Evolutionary conservation across 169 alveolate species (phyloP).

Genomic region (Cryptosporidium baileyi): DNA sequence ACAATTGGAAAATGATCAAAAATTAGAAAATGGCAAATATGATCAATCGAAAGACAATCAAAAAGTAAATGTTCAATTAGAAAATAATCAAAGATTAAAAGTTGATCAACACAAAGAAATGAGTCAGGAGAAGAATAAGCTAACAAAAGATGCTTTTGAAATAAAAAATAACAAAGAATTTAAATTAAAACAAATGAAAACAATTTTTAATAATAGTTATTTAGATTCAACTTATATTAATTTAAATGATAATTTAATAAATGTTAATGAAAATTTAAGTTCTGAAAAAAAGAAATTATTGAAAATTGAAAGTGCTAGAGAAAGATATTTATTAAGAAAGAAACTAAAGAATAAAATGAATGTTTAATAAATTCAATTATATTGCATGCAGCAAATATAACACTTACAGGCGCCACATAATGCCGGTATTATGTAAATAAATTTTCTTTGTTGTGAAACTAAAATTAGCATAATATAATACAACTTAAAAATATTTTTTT

Average conservation of each 20-base stretch:
- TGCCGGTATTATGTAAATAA: too few species aligned
- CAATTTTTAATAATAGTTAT: too few species aligned
- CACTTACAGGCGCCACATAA: too few species aligned
- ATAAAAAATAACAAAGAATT: not conserved
- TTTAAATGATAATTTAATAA: not conserved
- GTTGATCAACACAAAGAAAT: too few species aligned
- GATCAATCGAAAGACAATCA: not conserved
- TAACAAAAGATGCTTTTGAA: not conserved
- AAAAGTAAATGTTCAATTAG: not conserved
- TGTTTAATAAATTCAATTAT: too few species aligned
- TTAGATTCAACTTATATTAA: not conserved
- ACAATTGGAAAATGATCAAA: not conserved
- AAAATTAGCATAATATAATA: too few species aligned
- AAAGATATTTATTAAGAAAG: conserved; percentile 34
- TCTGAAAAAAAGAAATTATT: not conserved
- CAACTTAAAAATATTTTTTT: too few species aligned
- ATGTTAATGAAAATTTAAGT: not conserved
- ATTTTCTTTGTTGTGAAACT: too few species aligned
- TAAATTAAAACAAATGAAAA: too few species aligned
- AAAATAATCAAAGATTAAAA: not conserved
- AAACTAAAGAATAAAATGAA: too few species aligned
- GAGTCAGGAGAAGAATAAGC: not conserved
- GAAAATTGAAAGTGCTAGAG: conserved; percentile 35
- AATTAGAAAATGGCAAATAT: not conserved
- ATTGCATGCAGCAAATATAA: too few species aligned